phyloP scores from a whole-genome alignment of 345 rosid species.

The Eucalyptus fibrosa region DNA sequence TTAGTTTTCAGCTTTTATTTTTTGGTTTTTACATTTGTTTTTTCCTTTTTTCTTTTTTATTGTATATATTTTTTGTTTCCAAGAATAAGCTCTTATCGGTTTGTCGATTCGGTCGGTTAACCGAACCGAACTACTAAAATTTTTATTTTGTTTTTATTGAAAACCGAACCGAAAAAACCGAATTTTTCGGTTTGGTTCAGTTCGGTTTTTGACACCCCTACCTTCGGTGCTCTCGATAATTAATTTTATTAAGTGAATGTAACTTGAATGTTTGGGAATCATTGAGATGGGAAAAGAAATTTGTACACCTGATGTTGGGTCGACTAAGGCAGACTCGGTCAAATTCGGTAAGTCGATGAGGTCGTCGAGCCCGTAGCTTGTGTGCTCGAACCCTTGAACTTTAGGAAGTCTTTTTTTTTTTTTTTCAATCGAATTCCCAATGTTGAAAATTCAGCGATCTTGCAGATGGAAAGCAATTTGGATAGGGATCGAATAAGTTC shows the following conservation, averaged over 20 bases:
- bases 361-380: background rate
- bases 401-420: background rate
- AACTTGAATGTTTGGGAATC: background rate
- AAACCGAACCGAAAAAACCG: accelerated
- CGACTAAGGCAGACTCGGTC: background rate
- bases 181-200: no score
- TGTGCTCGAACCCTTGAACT: background rate
- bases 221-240: background rate
- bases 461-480: background rate
- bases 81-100: no score
- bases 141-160: no score
- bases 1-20: no score
- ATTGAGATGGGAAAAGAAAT: background rate
- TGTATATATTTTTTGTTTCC: no score
- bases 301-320: background rate
- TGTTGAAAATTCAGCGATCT: background rate
- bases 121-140: accelerated
- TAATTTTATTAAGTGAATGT: background rate
- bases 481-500: background rate
- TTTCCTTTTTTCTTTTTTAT: accelerated
- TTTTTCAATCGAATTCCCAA: no score
- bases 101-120: no score
- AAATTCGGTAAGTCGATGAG: background rate
- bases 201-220: no score
- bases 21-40: no score